Evolutionary conservation across 371 early-diverging fungal species (phyloP).

Genomic region (Mucor sp.): DNA sequence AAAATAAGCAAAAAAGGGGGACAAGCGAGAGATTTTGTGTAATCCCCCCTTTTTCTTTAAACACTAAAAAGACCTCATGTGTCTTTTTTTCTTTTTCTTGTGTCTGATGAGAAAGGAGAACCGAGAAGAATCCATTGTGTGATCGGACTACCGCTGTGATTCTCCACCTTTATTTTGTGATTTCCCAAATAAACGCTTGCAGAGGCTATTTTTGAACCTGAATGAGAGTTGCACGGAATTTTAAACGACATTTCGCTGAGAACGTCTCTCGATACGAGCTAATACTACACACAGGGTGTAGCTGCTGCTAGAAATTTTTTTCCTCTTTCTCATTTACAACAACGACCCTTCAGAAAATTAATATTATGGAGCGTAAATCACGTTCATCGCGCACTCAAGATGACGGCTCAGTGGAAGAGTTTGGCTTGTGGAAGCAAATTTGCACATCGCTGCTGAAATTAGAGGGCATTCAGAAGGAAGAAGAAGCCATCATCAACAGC

Average conservation of each 20-base stretch:
- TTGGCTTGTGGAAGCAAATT: constrained; percentile 51
- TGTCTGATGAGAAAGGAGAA: constrained; percentile 5
- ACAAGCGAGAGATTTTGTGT: neutral
- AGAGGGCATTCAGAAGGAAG: constrained; percentile 50
- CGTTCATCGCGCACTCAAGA: constrained; percentile 47
- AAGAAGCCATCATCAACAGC: constrained; percentile 34
- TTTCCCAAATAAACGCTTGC: neutral
- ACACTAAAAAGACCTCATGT: constrained; percentile 10
- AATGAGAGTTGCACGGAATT: neutral
- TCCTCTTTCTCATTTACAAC: neutral
- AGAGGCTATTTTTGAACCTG: neutral
- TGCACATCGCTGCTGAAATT: constrained; percentile 48
- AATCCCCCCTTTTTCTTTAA: neutral
- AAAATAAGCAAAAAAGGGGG: constrained; percentile 1
- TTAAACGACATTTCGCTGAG: neutral
- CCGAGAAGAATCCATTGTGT: constrained; percentile 17
- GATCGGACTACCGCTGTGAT: neutral
- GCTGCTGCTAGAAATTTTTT: neutral
- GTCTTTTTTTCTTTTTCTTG: neutral
- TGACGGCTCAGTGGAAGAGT: constrained; percentile 34
- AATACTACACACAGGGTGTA: neutral
- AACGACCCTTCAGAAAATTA: neutral
- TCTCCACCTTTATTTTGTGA: neutral
- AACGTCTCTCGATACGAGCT: neutral
- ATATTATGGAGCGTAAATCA: constrained; percentile 48